A percentile compares a stretch with the other conserved stretches of the same genome.
Conservation (phyloP, 2,329 filamentous ascomycete genomes). For the Arthroderma sp. region DNA sequence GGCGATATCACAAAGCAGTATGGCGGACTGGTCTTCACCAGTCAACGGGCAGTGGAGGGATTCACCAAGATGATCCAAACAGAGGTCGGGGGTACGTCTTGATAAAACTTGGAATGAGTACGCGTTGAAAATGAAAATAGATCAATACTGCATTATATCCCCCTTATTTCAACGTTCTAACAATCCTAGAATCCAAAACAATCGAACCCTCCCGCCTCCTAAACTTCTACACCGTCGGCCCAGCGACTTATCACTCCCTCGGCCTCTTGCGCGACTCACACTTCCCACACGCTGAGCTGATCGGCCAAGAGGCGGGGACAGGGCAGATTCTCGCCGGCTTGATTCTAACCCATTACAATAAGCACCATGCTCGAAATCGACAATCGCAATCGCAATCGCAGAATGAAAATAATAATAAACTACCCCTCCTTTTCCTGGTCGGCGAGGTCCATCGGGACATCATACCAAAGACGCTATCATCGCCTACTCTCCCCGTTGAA, state of each 20-base stretch:
- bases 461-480: constrained; percentile 69
- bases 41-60: constrained; percentile 36
- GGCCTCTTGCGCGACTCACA: constrained; percentile 31
- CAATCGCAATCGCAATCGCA: constrained; percentile 15
- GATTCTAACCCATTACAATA: constrained; percentile 66
- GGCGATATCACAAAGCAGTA: constrained; percentile 23
- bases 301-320: constrained; percentile 72
- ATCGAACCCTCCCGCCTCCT: constrained; percentile 15
- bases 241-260: constrained; percentile 52
- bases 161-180: no score
- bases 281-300: constrained; percentile 45
- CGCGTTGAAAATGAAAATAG: no score
- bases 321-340: constrained; percentile 65
- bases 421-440: constrained; percentile 68
- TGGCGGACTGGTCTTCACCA: constrained; percentile 38
- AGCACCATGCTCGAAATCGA: constrained; percentile 10
- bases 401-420: constrained; percentile 16
- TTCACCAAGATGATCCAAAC: constrained; percentile 25
- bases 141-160: not conserved
- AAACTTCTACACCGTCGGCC: constrained; percentile 36
- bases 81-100: constrained; percentile 18
- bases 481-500: constrained; percentile 35
- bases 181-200: constrained; percentile 1
- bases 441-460: constrained; percentile 83
- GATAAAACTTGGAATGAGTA: not conserved